Conservation (phyloP, 2,329 filamentous ascomycete genomes). For the Colletotrichum higginsianum region DNA sequence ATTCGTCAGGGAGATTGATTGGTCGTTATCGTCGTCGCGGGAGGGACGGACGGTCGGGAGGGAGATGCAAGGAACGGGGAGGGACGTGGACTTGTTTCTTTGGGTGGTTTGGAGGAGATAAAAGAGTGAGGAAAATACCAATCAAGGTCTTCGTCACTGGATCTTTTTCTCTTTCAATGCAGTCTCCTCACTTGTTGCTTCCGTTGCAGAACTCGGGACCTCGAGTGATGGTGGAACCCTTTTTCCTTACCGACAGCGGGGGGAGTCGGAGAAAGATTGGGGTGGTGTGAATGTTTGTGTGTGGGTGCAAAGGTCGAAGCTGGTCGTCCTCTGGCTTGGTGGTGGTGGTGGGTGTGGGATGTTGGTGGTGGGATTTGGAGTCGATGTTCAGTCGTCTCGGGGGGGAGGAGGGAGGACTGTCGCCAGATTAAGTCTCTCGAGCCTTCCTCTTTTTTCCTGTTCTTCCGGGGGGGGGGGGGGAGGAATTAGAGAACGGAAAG, state of each 20-base stretch:
- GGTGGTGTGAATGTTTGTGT: neutral
- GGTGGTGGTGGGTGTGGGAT: constrained; percentile 18
- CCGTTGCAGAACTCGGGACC: constrained; percentile 37
- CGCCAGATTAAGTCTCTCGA: constrained; percentile 42
- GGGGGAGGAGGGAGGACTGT: constrained; percentile 47
- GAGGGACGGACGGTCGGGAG: constrained; percentile 33
- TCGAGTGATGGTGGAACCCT: constrained; percentile 35
- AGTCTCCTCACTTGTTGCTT: constrained; percentile 42
- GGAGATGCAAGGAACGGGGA: constrained; percentile 33
- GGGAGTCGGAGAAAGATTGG: constrained; percentile 29
- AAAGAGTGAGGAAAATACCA: constrained; percentile 55
- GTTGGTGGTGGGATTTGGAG: constrained; percentile 20
- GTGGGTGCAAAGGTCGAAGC: constrained; percentile 25
- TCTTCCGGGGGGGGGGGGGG: constrained; percentile 34
- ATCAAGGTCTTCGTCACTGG: constrained; percentile 52
- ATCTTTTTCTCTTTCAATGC: constrained; percentile 46
- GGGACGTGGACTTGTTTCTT: constrained; percentile 25
- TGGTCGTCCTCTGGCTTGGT: constrained; percentile 15
- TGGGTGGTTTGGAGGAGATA: constrained; percentile 1
- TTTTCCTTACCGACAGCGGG: constrained; percentile 42
- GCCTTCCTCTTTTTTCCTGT: constrained; percentile 44
- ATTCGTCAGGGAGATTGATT: constrained; percentile 49
- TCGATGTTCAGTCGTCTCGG: constrained; percentile 28
- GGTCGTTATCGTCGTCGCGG: constrained; percentile 25
- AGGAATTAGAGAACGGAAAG: constrained; percentile 42